phyloP scores from a whole-genome alignment of 768 basidiomycete genomes.

The Suillus placidus region DNA sequence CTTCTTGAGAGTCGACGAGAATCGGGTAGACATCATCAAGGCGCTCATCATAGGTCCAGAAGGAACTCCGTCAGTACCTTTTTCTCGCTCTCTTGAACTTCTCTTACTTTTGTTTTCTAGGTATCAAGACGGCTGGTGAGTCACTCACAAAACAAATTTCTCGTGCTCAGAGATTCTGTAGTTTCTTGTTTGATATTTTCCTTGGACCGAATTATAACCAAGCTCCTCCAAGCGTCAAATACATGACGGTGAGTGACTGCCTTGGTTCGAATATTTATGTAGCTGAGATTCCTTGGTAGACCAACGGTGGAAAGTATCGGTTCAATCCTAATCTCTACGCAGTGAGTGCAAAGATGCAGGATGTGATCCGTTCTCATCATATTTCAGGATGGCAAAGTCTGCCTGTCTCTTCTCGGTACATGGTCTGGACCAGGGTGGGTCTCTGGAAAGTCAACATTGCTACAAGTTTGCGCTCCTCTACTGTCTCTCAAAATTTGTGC shows the following conservation, averaged over 20 bases:
- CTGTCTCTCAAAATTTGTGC: background rate
- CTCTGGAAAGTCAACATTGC: constrained; percentile 82
- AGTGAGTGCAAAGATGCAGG: constrained; percentile 42
- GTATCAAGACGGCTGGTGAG: constrained; percentile 90
- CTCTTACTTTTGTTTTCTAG: constrained; percentile 39
- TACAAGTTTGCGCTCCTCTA: constrained; percentile 58
- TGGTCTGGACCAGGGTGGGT: constrained; percentile 96
- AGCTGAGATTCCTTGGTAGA: constrained; percentile 46
- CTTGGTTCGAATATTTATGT: background rate
- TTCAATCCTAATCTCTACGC: constrained; percentile 97
- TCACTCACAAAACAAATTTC: constrained; percentile 10
- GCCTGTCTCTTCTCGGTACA: constrained; percentile 87
- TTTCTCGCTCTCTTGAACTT: constrained; percentile 9
- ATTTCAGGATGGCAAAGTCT: constrained; percentile 87
- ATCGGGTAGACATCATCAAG: constrained; percentile 89
- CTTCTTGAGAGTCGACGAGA: constrained; percentile 91
- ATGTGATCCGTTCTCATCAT: background rate
- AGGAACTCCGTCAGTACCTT: constrained; percentile 78
- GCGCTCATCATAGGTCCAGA: constrained; percentile 92
- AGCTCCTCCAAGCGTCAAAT: constrained; percentile 76
- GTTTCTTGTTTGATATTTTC: constrained; percentile 90
- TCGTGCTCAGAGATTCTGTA: constrained; percentile 21
- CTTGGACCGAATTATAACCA: constrained; percentile 88
- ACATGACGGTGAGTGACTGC: constrained; percentile 52
- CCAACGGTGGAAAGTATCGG: constrained; percentile 84